Base-by-base conservation (phyloP, 495 filamentous ascomycete genomes). In the Parathielavia hyrcaniae region DNA sequence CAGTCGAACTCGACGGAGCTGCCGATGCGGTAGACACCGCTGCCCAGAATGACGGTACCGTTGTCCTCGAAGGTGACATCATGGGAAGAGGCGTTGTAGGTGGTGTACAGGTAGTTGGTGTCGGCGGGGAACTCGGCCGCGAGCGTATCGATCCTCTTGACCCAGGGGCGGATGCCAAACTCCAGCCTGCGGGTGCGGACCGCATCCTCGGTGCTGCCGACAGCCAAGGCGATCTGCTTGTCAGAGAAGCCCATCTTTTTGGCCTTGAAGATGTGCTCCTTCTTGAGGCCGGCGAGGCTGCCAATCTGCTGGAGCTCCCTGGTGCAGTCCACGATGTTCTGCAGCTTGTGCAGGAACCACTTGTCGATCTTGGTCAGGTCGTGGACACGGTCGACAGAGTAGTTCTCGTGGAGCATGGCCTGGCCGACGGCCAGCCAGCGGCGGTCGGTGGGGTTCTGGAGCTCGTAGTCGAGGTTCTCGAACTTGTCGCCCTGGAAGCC, bases 171-270 rank as follows among this genome's bases (percentile, higher is more conserved):
- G 73, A 97, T 87, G 50, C 88, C 90, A 69, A 96, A 95, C 66
- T 86, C 81, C 77, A 88, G 85, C 65, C 92, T 79, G 63, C 86
- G 81, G 49, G 89, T 89, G 50, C 92, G 89, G 55, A 97, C 91
- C 60, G 91, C 84, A 68, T 96, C 88, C 75, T 98, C 92, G 43
- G 84, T 85, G 66, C 87, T 84, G 55, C 85, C 84, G 55, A 96
- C 88, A n/a, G 87, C 85, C 47, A 81, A 79, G 30, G 90, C 89
- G 67, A 98, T 96, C 77, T 98, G 92, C 74, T 85, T 87, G 66
- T 98, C 92, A 44, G 90, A 95, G 81, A 98, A 98, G 13, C 92
- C 92, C 72, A 96, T 80, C 79, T 97, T 96, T 83, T 98, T 98
- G 35, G 92, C 85, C 77, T 88, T 90, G 61, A 88, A 71, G 66